Evolutionary conservation across 768 basidiomycete genomes (phyloP).

Genomic region (Amanita muscaria): DNA sequence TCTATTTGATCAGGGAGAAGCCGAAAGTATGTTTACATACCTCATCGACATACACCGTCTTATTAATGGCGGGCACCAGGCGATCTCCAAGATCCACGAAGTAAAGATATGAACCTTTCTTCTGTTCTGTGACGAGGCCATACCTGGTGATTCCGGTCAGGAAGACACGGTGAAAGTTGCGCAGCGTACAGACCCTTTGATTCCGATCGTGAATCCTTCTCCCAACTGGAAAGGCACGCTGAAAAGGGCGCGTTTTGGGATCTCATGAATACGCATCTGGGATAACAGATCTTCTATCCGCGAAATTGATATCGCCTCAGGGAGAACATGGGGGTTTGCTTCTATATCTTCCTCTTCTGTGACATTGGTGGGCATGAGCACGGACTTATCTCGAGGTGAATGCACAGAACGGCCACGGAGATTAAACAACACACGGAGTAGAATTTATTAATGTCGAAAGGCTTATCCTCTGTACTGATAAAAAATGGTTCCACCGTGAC

Average conservation of each 20-base stretch:
- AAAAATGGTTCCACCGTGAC: conserved; percentile 84
- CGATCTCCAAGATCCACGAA: conserved; percentile 72
- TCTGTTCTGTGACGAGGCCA: conserved; percentile 81
- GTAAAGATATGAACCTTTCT: conserved; percentile 73
- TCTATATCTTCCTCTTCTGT: conserved; percentile 44
- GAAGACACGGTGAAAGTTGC: neutral
- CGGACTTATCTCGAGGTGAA: conserved; percentile 32
- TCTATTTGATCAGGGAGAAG: no score
- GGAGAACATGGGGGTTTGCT: conserved; percentile 38
- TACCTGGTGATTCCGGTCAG: conserved; percentile 44
- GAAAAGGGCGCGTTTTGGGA: conserved; percentile 76
- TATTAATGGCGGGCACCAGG: conserved; percentile 66
- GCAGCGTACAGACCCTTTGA: conserved; percentile 58
- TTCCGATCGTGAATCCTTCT: conserved; percentile 62
- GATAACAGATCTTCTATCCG: conserved; percentile 68
- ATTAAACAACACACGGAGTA: conserved; percentile 50
- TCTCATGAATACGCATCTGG: conserved; percentile 77
- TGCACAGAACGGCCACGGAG: neutral
- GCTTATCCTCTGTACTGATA: conserved; percentile 57
- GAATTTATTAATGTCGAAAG: conserved; percentile 68
- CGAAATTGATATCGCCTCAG: conserved; percentile 67
- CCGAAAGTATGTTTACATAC: conserved; percentile 27
- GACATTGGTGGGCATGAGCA: conserved; percentile 47
- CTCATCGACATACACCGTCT: conserved; percentile 72
- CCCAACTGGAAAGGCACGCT: conserved; percentile 76